phyloP scores from a whole-genome alignment of 2,329 filamentous ascomycete genomes.

The Byssothecium circinans region DNA sequence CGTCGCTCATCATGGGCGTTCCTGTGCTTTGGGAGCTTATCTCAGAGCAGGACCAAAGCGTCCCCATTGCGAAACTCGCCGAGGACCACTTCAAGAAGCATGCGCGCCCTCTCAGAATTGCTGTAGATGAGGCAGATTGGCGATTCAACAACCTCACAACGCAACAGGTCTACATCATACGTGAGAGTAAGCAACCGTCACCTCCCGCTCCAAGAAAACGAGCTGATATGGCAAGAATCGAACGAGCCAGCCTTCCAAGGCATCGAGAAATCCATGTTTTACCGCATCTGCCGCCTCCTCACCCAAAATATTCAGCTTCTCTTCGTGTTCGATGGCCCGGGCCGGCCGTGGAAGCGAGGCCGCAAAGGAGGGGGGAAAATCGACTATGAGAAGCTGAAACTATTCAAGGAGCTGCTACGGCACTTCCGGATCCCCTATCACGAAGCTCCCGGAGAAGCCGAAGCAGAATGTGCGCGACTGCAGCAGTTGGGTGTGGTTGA shows the following conservation, averaged over 20 bases:
- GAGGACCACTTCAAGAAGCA: conserved; percentile 40
- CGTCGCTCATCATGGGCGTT: conserved; percentile 22
- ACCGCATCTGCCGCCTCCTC: conserved; percentile 50
- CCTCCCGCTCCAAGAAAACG: not conserved
- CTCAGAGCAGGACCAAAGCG: conserved; percentile 37
- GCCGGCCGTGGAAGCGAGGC: conserved; percentile 44
- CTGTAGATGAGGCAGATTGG: conserved; percentile 50
- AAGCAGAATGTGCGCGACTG: conserved; percentile 52
- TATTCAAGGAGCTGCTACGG: conserved; percentile 44
- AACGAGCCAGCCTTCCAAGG: conserved; percentile 42
- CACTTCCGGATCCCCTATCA: conserved; percentile 48
- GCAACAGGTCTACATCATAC: conserved; percentile 39
- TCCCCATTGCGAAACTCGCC: conserved; percentile 42
- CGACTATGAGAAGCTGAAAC: conserved; percentile 33
- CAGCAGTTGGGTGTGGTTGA: conserved; percentile 50
- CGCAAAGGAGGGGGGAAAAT: conserved; percentile 33
- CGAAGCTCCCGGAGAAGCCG: conserved; percentile 51
- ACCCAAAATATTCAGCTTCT: conserved; percentile 55
- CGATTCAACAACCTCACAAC: conserved; percentile 47
- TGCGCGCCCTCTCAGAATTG: conserved; percentile 44
- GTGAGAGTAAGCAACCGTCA: conserved; percentile 28
- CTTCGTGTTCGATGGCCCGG: conserved; percentile 59
- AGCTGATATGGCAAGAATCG: conserved; percentile 19
- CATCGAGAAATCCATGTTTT: conserved; percentile 47
- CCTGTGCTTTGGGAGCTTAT: conserved; percentile 44